Evolutionary conservation across 441 rosid species (phyloP), one percentile per base, ranked within the genome.

Genomic region (Aleurites moluccanus): DNA sequence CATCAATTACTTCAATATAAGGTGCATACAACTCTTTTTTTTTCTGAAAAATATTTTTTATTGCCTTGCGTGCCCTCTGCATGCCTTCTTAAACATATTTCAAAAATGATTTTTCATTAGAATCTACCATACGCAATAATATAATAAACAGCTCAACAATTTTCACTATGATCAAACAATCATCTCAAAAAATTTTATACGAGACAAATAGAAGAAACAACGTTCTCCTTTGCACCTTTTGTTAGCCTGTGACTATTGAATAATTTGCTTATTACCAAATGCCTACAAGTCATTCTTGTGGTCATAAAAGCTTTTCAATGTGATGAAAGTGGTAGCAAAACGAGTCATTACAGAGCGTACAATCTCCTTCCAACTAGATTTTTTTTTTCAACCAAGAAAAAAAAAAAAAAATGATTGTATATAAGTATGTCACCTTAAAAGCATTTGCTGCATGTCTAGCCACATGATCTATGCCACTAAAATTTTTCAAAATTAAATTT

Each of bases 251-350:
- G 57, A 47, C 6, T 49, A 2, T 11, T 67, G 33, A 45, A 67
- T 5, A 23, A 49, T 14, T 27, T 25, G 13, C 42, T 16, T 49
- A 18, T 52, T 3, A 40, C 50, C 8, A 64, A n/a, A n/a, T 52
- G 70, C 63, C 50, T 73, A 50, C 18, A 64, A 64, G 21, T 73
- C 52, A 66, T 64, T 30, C 15, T 66, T 64, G 35, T 40, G 70
- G 0, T 73, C 40, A 59, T 45, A 18, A 1, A 59, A 3, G 15
- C 75, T 42, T 3, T 59, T 40, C 16, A 59, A 62, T 6, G 49
- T 33, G 27, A 55, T 55, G 8, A 65, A 25, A 5, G 35, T 47
- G 4, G 59, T 67, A 16, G 59, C 59, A 49, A 27, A 67, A 21
- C 13, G n/a, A 45, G 71, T 74, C 0, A 33, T n/a, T 35, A 1